These are phyloP conservation scores for Phialophora expanda DNA, from an alignment of 2,329 filamentous ascomycete genomes.

Conservation along the genomic window DNA sequence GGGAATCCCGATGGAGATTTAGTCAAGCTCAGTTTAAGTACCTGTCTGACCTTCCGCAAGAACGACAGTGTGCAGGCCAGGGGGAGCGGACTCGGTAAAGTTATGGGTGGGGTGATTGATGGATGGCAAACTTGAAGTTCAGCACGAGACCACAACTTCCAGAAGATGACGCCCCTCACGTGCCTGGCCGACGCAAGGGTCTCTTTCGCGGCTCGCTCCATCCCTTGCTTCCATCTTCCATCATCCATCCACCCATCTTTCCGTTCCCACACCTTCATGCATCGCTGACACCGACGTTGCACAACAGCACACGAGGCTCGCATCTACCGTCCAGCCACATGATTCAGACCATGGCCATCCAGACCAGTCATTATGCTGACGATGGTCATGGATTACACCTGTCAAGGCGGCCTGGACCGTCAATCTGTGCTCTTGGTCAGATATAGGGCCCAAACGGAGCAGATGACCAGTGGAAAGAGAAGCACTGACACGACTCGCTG, in stretches of 20 bases:
- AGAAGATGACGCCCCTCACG: conserved; percentile 2
- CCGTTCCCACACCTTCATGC: conserved; percentile 6
- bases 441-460: background rate
- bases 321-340: background rate
- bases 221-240: conserved; percentile 1
- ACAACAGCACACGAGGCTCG: background rate
- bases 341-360: background rate
- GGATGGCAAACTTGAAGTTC: background rate
- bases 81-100: background rate
- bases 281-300: conserved; percentile 2
- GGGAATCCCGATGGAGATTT: background rate
- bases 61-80: background rate
- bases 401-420: background rate
- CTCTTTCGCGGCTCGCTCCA: background rate
- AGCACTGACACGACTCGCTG: background rate
- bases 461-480: background rate
- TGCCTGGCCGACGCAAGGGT: background rate
- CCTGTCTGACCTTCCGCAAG: background rate
- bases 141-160: background rate
- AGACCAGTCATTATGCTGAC: background rate
- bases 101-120: background rate
- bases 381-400: background rate
- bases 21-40: background rate
- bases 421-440: background rate
- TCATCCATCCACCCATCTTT: background rate